Percentiles rank a stretch among this genome's conserved stretches.
Conservation (phyloP, 768 basidiomycete genomes). For the Podaxis sp. region DNA sequence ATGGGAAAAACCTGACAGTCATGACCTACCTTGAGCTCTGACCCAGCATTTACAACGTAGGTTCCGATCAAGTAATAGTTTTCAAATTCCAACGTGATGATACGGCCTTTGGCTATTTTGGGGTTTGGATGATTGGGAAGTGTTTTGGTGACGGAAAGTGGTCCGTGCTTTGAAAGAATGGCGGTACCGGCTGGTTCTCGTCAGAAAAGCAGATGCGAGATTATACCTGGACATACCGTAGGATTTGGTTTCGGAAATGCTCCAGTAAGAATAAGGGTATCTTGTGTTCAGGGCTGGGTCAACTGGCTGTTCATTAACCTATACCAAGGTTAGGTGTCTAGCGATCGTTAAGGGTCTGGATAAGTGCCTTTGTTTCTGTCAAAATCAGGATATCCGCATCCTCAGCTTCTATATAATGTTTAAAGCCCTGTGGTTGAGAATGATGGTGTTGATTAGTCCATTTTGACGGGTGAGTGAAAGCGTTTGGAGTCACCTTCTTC, state of each 20-base stretch:
- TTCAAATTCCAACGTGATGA: slow-evolving; percentile 78
- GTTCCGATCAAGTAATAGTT: slow-evolving; percentile 68
- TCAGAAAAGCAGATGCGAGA: neutral
- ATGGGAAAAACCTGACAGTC: neutral
- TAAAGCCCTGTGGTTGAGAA: slow-evolving; percentile 59
- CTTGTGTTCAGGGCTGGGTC: slow-evolving; percentile 52
- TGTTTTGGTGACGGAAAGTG: slow-evolving; percentile 56
- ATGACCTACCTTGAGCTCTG: slow-evolving; percentile 57
- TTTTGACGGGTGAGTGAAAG: neutral
- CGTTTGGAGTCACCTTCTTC: slow-evolving; percentile 56
- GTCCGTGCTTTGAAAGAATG: slow-evolving; percentile 72
- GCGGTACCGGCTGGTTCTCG: slow-evolving; percentile 65
- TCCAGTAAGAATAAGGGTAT: slow-evolving; percentile 74
- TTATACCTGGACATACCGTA: slow-evolving; percentile 47
- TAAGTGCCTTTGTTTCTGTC: slow-evolving; percentile 76
- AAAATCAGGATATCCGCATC: slow-evolving; percentile 81
- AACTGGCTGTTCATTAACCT: slow-evolving; percentile 71
- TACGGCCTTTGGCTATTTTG: slow-evolving; percentile 63
- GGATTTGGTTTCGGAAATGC: slow-evolving; percentile 72
- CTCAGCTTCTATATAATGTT: slow-evolving; percentile 77
- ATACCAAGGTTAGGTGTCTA: neutral
- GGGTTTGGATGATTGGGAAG: slow-evolving; percentile 77
- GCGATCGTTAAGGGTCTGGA: neutral
- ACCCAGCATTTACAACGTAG: slow-evolving; percentile 83
- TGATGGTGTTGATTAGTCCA: neutral